Evolutionary conservation across 768 basidiomycete species (phyloP).

Genomic region (Suillus decipiens): DNA sequence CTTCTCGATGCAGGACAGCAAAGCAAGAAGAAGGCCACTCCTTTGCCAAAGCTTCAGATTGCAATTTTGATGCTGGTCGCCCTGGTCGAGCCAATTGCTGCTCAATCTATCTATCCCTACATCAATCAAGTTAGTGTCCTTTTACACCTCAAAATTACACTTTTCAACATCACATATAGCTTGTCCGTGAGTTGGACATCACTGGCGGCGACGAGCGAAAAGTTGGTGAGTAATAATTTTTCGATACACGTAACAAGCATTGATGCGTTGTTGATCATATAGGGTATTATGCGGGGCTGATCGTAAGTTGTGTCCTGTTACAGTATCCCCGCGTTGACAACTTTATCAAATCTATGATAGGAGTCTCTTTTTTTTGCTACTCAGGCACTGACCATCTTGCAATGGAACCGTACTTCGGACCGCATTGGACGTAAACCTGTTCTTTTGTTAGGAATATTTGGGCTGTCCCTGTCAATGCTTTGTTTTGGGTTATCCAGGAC

Average conservation of each 20-base stretch:
- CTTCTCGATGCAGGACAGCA: slow-evolving; percentile 12
- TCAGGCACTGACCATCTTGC: slow-evolving; percentile 46
- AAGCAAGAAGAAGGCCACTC: slow-evolving; percentile 34
- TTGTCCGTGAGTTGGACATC: slow-evolving; percentile 31
- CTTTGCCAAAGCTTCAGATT: slow-evolving; percentile 48
- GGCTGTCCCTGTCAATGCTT: slow-evolving; percentile 53
- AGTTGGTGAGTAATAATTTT: slow-evolving; percentile 40
- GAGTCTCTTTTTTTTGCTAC: slow-evolving; percentile 50
- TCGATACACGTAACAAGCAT: neutral
- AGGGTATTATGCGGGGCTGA: slow-evolving; percentile 52
- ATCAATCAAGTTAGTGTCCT: slow-evolving; percentile 42
- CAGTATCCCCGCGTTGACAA: neutral
- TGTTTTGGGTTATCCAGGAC: slow-evolving; percentile 65
- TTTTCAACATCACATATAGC: slow-evolving; percentile 26
- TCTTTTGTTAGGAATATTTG: slow-evolving; percentile 41
- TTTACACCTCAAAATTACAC: neutral
- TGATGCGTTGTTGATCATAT: neutral
- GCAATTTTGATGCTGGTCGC: slow-evolving; percentile 43
- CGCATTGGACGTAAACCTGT: slow-evolving; percentile 52
- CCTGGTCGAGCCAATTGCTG: slow-evolving; percentile 49
- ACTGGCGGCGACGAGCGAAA: slow-evolving; percentile 27
- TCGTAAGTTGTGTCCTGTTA: slow-evolving; percentile 35
- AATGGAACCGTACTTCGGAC: slow-evolving; percentile 52
- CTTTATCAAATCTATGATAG: slow-evolving; percentile 25
- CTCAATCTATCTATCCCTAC: slow-evolving; percentile 50